Base-by-base conservation (phyloP, 2,329 filamentous ascomycete species). In the Ascochyta pisi region DNA sequence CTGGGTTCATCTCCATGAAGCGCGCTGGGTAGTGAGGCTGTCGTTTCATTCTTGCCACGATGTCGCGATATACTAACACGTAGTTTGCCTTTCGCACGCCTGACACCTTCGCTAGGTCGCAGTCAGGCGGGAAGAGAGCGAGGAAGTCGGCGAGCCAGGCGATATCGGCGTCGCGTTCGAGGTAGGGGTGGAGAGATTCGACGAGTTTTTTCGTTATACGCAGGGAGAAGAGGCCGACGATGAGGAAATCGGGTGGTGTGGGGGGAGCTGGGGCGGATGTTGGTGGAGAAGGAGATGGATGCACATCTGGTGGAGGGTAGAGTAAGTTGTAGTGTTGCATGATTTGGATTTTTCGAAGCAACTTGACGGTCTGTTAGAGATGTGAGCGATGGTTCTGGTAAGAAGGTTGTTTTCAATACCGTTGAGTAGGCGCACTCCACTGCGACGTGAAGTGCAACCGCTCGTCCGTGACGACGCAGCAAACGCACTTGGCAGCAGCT, bases 201-300 rank as follows among this genome's bases (percentile, higher is more conserved):
- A 70, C 58, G 5, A 70, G 45, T 6, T 44, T 50, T 5, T 53
- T 57, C 2, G 66, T 40, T 7, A 69, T 54, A 6, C 66, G 67
- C 2, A 70, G 58, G 0, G 66, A 61, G 42, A 71, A 71, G 3
- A 71, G 61, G 9, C 62, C 63, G n/a, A 71, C 29, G 37, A 71
- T 63, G 19, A 69, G 48, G 41, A 64, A 68, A 12, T 22, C 24
- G 8, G 29, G 8, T 6, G 3, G n/a, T 26, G 24, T 5, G 19
- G 15, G 22, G 12, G 29, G n/a, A 10, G 24, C 3, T 49, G 3
- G 23, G 3, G 31, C 1, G 4, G 6, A 19, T 35, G 19, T 19
- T 19, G 33, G 19, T 9, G 22, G 5, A 34, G n/a, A 7, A 26
- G 40, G 6, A 35, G 35, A 12, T 22, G 44, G 24, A 22, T 44